phyloP scores from a whole-genome alignment of 345 rosid genomes.

The Clausena lansium region DNA sequence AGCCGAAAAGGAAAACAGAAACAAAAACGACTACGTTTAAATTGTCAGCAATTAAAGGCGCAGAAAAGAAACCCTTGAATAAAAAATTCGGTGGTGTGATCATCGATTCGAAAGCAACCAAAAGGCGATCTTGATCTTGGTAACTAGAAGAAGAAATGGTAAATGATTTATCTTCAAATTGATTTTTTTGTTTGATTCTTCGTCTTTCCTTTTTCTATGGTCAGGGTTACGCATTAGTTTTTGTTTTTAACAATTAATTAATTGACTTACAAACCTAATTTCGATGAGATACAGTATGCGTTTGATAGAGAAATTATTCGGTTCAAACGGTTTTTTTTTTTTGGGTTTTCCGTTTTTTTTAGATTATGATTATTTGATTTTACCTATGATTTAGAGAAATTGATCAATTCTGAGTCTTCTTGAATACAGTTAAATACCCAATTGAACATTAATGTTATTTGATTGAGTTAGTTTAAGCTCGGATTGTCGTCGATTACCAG shows the following conservation, averaged over 20 bases:
- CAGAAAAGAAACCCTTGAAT: not conserved
- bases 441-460: not conserved
- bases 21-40: not conserved
- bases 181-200: not conserved
- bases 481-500: not conserved
- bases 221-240: not conserved
- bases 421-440: not conserved
- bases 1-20: not conserved
- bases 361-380: not conserved
- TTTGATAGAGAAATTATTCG: not conserved
- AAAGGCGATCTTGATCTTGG: not conserved
- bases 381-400: not conserved
- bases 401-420: not conserved
- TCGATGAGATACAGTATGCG: not conserved
- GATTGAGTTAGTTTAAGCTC: not conserved
- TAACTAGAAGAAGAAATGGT: slow-evolving; percentile 11
- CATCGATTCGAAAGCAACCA: not conserved
- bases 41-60: no score
- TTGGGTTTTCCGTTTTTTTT: not conserved
- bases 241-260: no score
- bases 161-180: not conserved
- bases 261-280: not conserved
- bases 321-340: not conserved
- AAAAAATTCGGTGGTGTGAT: not conserved
- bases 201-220: not conserved